A percentile compares a stretch with the other conserved stretches of the same genome.
These are phyloP conservation scores for Paramecium biaurelia DNA, from an alignment of 73 alveolate species.

Conservation along the genomic window DNA sequence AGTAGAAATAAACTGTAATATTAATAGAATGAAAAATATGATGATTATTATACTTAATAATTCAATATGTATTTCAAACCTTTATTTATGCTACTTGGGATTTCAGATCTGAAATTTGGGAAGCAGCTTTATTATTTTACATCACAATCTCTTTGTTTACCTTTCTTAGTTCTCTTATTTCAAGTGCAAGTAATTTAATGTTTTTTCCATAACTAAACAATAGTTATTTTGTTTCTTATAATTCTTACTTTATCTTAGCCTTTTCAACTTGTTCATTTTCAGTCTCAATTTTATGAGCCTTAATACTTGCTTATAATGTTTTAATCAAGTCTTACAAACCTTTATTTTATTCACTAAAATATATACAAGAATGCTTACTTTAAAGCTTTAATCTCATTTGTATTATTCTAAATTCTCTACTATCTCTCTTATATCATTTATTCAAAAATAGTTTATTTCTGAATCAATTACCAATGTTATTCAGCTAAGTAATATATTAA, in stretches of 20 bases:
- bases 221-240: not conserved
- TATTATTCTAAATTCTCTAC: not conserved
- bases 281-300: not conserved
- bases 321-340: not conserved
- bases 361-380: not conserved
- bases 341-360: constrained; percentile 1
- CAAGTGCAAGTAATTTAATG: not conserved
- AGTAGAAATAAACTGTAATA: not conserved
- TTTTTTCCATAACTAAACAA: constrained; percentile 45
- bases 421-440: not conserved
- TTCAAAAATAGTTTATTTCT: not conserved
- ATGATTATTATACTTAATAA: not conserved
- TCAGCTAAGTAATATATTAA: not conserved
- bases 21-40: not conserved
- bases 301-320: not conserved
- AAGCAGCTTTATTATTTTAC: not conserved
- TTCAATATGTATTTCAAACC: not conserved
- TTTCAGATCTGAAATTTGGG: not conserved
- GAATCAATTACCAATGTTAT: constrained; percentile 43
- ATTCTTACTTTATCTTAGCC: not conserved
- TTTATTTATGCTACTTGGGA: not conserved
- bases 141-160: not conserved
- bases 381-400: not conserved
- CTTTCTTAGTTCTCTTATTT: not conserved
- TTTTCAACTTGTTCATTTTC: not conserved